Evolutionary conservation across 164 flowering plant species (phyloP), one percentile per base, ranked within the genome.

Genomic region (Stephania cephalantha): DNA sequence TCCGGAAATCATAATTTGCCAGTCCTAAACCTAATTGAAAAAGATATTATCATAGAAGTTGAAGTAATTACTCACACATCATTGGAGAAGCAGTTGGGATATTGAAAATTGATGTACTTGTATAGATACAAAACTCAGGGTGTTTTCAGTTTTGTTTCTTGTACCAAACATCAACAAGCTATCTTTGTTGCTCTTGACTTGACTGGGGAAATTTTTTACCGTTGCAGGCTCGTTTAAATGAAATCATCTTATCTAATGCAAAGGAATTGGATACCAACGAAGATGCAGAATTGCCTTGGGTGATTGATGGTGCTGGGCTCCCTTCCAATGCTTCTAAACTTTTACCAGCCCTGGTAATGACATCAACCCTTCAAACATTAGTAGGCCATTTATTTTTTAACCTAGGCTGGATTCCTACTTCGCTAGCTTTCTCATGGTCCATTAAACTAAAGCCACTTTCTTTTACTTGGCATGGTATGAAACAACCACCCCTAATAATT

Each of bases 221-320:
- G 20, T 70, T 79, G 61, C 85, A 96, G 99, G 94, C 93, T 76
- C 86, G 94, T 82, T 83, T 96, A 79, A 87, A 96, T 85, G 97
- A 92, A 78, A 91, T 96, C 64, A 86, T 96, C 68, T 91, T 88
- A 63, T 86, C 90, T 74, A 87, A 85, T 73, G 69, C 85, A 72
- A 89, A 86, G 85, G 74, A 75, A 68, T 76, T 46, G 52, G 83
- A 83, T 29, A 80, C 75, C 72, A 84, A 83, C 83, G 92, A 82
- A 78, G 78, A 81, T 50, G 77, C 85, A 42, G 93, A 89, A 70
- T 83, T 72, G 72, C 97, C 98, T 69, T 96, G 99, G 99, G 92
- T 91, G 99, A 81, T 76, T 81, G 97, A 93, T 86, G 99, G 97
- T 75, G 93, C 92, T 75, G 99, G 98, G 68, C 84, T 96, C 76